Conservation (phyloP, 768 basidiomycete genomes). For the Hypholoma fasciculare region DNA sequence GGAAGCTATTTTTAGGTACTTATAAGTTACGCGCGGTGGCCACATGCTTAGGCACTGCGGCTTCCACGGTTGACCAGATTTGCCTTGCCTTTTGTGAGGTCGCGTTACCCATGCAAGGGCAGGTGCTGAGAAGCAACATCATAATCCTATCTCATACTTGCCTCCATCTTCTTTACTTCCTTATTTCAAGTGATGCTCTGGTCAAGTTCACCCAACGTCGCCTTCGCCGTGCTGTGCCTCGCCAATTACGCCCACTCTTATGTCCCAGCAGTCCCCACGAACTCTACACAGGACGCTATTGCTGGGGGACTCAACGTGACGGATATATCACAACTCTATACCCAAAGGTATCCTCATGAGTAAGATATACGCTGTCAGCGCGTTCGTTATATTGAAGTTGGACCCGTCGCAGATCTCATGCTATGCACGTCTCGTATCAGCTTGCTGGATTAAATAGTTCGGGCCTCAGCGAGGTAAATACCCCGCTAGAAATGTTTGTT, state of each 20-base stretch:
- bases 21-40: no score
- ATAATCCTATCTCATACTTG: not conserved
- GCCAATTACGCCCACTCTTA: slow-evolving; percentile 40
- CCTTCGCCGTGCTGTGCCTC: slow-evolving; percentile 7
- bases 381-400: not conserved
- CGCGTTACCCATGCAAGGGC: slow-evolving; percentile 2
- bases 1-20: no score
- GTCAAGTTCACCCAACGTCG: no score
- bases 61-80: slow-evolving; percentile 3
- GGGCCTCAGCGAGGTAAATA: slow-evolving; percentile 54
- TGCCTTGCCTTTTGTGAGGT: slow-evolving; percentile 1
- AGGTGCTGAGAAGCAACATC: not conserved
- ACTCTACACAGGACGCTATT: slow-evolving; percentile 50
- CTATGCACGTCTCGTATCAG: slow-evolving; percentile 59
- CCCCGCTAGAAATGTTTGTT: not conserved
- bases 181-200: not conserved
- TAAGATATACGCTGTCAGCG: slow-evolving; percentile 22
- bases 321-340: slow-evolving; percentile 55
- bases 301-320: slow-evolving; percentile 49
- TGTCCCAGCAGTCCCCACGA: slow-evolving; percentile 73
- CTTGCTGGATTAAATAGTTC: slow-evolving; percentile 48
- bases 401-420: slow-evolving; percentile 40
- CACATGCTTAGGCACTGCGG: slow-evolving; percentile 1
- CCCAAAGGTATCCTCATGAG: slow-evolving; percentile 64
- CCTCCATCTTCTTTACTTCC: not conserved